These are phyloP conservation scores for Phytophthora colocasiae DNA, from an alignment of 352 stramenopile genomes.

Conservation along the genomic window DNA sequence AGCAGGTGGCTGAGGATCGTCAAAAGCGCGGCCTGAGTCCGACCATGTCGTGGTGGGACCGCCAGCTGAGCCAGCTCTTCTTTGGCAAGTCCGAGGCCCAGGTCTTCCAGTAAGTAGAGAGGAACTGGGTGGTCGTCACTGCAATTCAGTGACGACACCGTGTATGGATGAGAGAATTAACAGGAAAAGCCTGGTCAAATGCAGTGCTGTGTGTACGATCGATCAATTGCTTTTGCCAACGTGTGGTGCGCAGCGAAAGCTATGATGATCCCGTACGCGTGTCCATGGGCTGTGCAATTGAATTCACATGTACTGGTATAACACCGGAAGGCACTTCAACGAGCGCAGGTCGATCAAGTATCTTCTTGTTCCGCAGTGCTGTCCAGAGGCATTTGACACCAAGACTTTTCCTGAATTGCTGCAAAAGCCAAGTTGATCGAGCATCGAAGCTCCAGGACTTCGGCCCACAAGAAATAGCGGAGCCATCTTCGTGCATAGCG, in stretches of 20 bases:
- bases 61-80: conserved; percentile 70
- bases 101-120: conserved; percentile 60
- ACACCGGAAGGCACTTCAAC: neutral
- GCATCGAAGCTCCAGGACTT: conserved; percentile 10
- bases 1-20: conserved; percentile 65
- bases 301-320: too few species aligned
- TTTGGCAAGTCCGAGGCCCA: conserved; percentile 84
- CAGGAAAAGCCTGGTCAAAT: conserved; percentile 22
- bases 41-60: conserved; percentile 66
- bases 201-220: conserved; percentile 18
- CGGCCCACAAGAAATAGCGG: conserved; percentile 13
- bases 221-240: conserved; percentile 1
- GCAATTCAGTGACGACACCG: neutral
- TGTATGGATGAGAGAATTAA: conserved; percentile 27
- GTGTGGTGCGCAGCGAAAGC: neutral
- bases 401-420: neutral
- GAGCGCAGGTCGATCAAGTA: neutral
- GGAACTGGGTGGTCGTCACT: conserved; percentile 3
- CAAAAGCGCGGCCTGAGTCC: conserved; percentile 59
- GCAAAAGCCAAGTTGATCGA: too few species aligned
- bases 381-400: neutral
- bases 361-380: too few species aligned
- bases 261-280: too few species aligned
- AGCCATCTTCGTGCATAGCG: conserved; percentile 15
- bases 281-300: neutral